A percentile compares a stretch with the other conserved stretches of the same genome.
Evolutionary conservation across 352 stramenopile species (phyloP).

Genomic region (Albugo laibachii): DNA sequence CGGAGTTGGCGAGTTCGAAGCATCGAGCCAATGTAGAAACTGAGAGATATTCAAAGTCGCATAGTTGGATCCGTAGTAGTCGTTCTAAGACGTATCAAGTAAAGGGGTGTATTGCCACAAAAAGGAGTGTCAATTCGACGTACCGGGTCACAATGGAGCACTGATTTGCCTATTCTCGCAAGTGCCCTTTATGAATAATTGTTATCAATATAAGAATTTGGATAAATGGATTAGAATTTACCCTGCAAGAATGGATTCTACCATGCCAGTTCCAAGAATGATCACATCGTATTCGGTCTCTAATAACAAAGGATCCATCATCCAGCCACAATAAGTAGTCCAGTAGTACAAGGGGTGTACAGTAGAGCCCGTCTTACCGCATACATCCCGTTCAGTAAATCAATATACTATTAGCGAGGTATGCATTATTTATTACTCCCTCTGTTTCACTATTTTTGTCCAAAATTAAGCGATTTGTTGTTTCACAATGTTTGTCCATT

Average conservation of each 20-base stretch:
- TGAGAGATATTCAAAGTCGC: slow-evolving; percentile 38
- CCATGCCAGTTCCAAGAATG: slow-evolving; percentile 62
- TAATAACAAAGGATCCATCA: slow-evolving; percentile 34
- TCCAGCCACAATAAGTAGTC: not conserved
- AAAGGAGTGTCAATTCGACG: not conserved
- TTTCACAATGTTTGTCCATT: no score
- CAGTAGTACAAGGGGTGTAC: not conserved
- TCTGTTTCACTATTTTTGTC: no score
- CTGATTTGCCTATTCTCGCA: slow-evolving; percentile 41
- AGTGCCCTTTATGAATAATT: slow-evolving; percentile 20
- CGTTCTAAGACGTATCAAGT: slow-evolving; percentile 20
- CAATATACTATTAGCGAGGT: no score
- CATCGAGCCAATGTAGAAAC: slow-evolving; percentile 25
- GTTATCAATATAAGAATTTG: not conserved
- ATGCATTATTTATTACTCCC: no score
- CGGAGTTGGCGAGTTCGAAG: not conserved
- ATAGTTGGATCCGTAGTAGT: slow-evolving; percentile 70
- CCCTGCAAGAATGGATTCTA: slow-evolving; percentile 55
- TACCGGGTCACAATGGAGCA: slow-evolving; percentile 64
- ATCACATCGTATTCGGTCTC: slow-evolving; percentile 51
- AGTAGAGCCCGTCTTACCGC: no score
- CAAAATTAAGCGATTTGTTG: no score
- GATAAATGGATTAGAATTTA: slow-evolving; percentile 6
- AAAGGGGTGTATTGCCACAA: not conserved
- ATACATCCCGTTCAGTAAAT: no score